Percentiles rank a stretch among this genome's conserved stretches.
Conservation (phyloP, 1,284 basidiomycete species). For the Kwoniella shivajii region DNA sequence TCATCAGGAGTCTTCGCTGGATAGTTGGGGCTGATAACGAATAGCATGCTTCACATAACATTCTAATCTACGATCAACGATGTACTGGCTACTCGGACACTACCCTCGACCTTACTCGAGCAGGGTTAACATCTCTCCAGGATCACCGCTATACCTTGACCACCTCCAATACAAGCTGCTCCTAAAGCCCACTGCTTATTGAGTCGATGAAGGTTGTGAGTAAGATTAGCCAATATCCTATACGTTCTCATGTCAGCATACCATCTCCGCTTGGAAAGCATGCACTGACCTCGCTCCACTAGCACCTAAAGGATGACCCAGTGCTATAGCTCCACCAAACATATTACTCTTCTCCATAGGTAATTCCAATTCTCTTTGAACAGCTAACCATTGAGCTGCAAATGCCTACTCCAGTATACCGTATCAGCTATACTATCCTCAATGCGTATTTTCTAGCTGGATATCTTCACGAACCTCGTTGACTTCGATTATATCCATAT, state of each 20-base stretch:
- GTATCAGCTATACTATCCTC: not conserved
- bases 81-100: too few species aligned
- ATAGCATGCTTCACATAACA: too few species aligned
- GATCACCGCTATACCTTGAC: slow-evolving; percentile 51
- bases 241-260: not conserved
- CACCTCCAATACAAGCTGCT: slow-evolving; percentile 60
- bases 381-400: slow-evolving; percentile 60
- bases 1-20: too few species aligned
- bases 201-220: slow-evolving; percentile 59
- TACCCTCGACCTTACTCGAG: too few species aligned
- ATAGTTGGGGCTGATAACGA: too few species aligned
- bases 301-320: slow-evolving; percentile 61
- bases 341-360: slow-evolving; percentile 60
- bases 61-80: too few species aligned
- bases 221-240: slow-evolving; percentile 58
- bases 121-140: slow-evolving; percentile 34
- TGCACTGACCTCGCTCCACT: slow-evolving; percentile 55
- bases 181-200: slow-evolving; percentile 61
- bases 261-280: not conserved
- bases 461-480: slow-evolving; percentile 52
- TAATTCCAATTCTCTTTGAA: slow-evolving; percentile 60
- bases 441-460: not conserved
- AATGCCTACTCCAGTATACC: slow-evolving; percentile 53
- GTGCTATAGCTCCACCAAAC: slow-evolving; percentile 57
- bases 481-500: slow-evolving; percentile 61